Conservation (phyloP, 345 rosid genomes). For the Cardiospermum halicacabum region DNA sequence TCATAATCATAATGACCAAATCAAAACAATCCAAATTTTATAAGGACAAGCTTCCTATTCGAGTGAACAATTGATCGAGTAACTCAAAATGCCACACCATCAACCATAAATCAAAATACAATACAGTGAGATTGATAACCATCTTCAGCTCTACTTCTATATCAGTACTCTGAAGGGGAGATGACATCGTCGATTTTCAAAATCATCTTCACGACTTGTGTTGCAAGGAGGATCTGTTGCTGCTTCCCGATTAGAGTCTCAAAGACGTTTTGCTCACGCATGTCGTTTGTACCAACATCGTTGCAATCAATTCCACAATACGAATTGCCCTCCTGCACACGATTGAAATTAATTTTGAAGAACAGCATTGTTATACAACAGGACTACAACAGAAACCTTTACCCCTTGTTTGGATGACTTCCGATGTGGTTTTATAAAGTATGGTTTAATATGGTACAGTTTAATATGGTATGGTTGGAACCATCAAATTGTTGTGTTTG, state of each 20-base stretch:
- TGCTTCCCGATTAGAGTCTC: slow-evolving; percentile 97
- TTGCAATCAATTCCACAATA: slow-evolving; percentile 89
- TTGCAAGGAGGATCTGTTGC: slow-evolving; percentile 95
- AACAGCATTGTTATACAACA: neutral
- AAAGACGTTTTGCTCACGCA: slow-evolving; percentile 84
- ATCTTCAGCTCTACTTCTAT: slow-evolving; percentile 12
- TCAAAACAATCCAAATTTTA: slow-evolving; percentile 14
- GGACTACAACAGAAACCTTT: too few relatives aligned
- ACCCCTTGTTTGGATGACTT: too few relatives aligned
- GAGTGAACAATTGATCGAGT: neutral
- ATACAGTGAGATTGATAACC: neutral
- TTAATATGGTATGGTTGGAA: too few relatives aligned
- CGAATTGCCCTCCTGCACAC: slow-evolving; percentile 73
- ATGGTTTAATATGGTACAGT: too few relatives aligned
- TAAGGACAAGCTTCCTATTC: slow-evolving; percentile 10
- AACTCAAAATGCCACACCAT: slow-evolving; percentile 2
- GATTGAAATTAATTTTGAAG: neutral
- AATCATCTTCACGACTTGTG: slow-evolving; percentile 98
- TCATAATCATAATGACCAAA: slow-evolving; percentile 1
- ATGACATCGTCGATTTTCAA: slow-evolving; percentile 95
- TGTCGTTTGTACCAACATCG: slow-evolving; percentile 91
- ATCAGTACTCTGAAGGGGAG: slow-evolving; percentile 69
- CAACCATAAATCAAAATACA: slow-evolving; percentile 14
- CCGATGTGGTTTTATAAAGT: too few relatives aligned
- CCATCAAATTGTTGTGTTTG: too few relatives aligned